Evolutionary conservation across 1,284 basidiomycete genomes (phyloP).

Genomic region (Stereum hirsutum): DNA sequence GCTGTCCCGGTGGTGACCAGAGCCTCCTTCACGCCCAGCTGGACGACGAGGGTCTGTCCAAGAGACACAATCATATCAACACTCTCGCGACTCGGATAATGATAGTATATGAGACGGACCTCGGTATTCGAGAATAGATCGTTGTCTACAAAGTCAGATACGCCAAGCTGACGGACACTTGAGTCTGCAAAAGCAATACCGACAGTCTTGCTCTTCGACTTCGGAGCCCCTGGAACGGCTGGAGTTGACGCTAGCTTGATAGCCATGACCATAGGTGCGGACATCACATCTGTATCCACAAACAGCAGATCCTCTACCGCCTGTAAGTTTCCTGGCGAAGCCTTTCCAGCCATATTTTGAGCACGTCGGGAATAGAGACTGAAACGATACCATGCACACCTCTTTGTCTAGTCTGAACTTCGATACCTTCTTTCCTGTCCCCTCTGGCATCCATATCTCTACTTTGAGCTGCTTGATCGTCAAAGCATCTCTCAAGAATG

Average conservation of each 20-base stretch:
- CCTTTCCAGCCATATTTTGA: slow-evolving; percentile 31
- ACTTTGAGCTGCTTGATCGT: slow-evolving; percentile 87
- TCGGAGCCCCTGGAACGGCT: slow-evolving; percentile 26
- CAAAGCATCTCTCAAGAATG: slow-evolving; percentile 83
- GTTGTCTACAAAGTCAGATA: slow-evolving; percentile 89
- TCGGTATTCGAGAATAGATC: slow-evolving; percentile 96
- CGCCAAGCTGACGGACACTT: slow-evolving; percentile 63
- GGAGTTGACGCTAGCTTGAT: slow-evolving; percentile 66
- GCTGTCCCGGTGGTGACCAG: slow-evolving; percentile 62
- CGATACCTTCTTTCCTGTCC: slow-evolving; percentile 62
- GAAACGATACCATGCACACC: slow-evolving; percentile 29
- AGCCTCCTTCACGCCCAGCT: slow-evolving; percentile 95
- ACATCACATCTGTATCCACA: slow-evolving; percentile 71
- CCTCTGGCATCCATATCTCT: slow-evolving; percentile 86
- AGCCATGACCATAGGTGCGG: slow-evolving; percentile 88
- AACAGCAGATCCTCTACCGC: slow-evolving; percentile 94
- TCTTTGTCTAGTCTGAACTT: slow-evolving; percentile 78
- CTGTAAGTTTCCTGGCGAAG: slow-evolving; percentile 92
- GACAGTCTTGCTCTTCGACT: slow-evolving; percentile 51
- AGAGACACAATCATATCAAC: slow-evolving; percentile 1
- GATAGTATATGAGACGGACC: slow-evolving; percentile 34
- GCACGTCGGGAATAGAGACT: slow-evolving; percentile 3
- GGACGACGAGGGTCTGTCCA: slow-evolving; percentile 82
- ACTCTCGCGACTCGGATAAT: not conserved
- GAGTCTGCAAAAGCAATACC: slow-evolving; percentile 77